A percentile compares a stretch with the other conserved stretches of the same genome.
These are phyloP conservation scores for Lactarius akahatsu DNA, from an alignment of 768 basidiomycete species.

Conservation along the genomic window DNA sequence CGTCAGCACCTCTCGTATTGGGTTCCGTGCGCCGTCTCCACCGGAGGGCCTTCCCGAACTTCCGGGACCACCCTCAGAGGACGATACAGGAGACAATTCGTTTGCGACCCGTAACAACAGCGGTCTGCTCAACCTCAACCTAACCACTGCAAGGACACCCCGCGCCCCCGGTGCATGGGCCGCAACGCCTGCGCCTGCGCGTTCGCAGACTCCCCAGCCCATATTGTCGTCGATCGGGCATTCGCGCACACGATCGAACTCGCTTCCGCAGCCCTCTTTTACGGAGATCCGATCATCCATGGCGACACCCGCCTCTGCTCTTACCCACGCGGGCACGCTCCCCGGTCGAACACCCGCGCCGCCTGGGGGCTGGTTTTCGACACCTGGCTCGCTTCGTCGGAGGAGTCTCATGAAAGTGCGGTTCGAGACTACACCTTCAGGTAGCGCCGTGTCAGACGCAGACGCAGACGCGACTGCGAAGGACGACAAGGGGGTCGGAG, in stretches of 20 bases:
- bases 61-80: slow-evolving; percentile 56
- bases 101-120: slow-evolving; percentile 30
- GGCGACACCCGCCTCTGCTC: slow-evolving; percentile 11
- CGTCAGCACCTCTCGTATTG: slow-evolving; percentile 43
- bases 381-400: slow-evolving; percentile 47
- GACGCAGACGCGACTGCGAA: slow-evolving; percentile 23
- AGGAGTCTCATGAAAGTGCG: slow-evolving; percentile 68
- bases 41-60: slow-evolving; percentile 62
- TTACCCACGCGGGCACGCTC: slow-evolving; percentile 20
- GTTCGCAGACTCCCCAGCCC: slow-evolving; percentile 26
- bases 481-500: background rate
- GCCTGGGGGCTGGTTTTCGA: slow-evolving; percentile 47
- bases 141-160: slow-evolving; percentile 45
- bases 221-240: slow-evolving; percentile 5
- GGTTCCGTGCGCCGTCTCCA: slow-evolving; percentile 53
- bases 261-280: slow-evolving; percentile 25
- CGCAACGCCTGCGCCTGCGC: slow-evolving; percentile 37
- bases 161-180: slow-evolving; percentile 49
- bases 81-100: slow-evolving; percentile 40
- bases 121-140: slow-evolving; percentile 32
- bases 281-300: slow-evolving; percentile 6
- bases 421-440: slow-evolving; percentile 51
- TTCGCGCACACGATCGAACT: slow-evolving; percentile 27
- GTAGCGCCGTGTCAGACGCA: slow-evolving; percentile 33
- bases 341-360: slow-evolving; percentile 46